A percentile compares a stretch with the other conserved stretches of the same genome.
phyloP scores from a whole-genome alignment of 768 basidiomycete species.

The Fomitopsis serialis region DNA sequence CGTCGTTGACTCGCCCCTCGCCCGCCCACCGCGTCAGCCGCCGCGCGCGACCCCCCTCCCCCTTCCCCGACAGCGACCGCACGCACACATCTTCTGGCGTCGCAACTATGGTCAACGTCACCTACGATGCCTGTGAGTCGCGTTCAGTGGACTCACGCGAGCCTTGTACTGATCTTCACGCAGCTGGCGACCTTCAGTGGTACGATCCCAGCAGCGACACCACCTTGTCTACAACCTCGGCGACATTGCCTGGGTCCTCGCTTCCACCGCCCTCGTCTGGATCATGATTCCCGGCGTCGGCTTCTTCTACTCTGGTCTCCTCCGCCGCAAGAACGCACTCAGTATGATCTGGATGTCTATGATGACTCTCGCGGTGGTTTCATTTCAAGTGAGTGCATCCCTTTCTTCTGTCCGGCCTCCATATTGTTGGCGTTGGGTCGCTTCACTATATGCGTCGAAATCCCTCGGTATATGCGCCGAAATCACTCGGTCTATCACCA shows the following conservation, averaged over 20 bases:
- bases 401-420: neutral
- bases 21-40: too few relatives aligned
- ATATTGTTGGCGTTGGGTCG: neutral
- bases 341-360: constrained; percentile 83
- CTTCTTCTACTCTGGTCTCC: constrained; percentile 86
- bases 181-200: constrained; percentile 18
- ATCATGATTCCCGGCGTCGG: constrained; percentile 65
- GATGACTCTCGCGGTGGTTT: constrained; percentile 71
- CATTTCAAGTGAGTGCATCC: constrained; percentile 66
- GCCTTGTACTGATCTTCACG: neutral
- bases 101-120: constrained; percentile 36
- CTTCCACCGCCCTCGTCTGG: constrained; percentile 76
- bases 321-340: constrained; percentile 90
- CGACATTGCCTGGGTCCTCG: constrained; percentile 66
- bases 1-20: neutral
- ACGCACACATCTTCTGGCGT: neutral
- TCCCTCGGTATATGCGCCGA: too few relatives aligned
- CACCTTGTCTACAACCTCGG: constrained; percentile 48
- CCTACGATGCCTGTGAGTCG: constrained; percentile 35
- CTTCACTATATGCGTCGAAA: too few relatives aligned
- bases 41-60: constrained; percentile 1
- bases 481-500: too few relatives aligned
- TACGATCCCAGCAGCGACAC: constrained; percentile 17
- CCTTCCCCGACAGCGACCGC: constrained; percentile 1
- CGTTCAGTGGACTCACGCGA: neutral